Base-by-base conservation (phyloP, 2,329 filamentous ascomycete genomes). In the Aspergillus tamarii region DNA sequence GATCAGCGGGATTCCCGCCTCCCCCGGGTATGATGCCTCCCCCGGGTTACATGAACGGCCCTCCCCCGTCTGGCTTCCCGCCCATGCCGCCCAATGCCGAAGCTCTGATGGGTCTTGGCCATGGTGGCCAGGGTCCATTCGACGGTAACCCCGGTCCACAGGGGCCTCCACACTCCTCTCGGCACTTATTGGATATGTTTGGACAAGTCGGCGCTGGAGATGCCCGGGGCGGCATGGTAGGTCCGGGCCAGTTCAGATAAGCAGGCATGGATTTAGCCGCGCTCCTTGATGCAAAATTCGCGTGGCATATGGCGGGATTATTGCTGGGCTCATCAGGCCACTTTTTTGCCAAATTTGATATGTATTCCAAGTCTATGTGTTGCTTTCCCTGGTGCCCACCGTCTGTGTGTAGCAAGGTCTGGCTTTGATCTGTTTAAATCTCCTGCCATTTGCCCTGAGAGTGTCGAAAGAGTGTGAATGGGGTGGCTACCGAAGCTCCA, bases 21-120 rank as follows among this genome's bases (percentile, higher is more conserved):
- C 80, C 80, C 14, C 80, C 79, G 7, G 79, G 79, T 55, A 81
- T 81, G 77, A 78, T 79, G 70, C 80, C 80, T 32, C 80, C 80
- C 28, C 80, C 79, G 4, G 80, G 80, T 28, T 82, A 81, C 64
- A 77, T 82, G 73, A 79, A 78, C 54, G 77, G 73, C 2, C 78
- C 77, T 46, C 77, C 75, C 5, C 79, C 78, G 7, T 73, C 74
- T 50, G 77, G 71, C 4, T 79, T 79, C 57, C 77, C 77, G 59
- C 78, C 77, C 26, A 77, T 81, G 77, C 74, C 74, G 11, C 75
- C 73, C 64, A 77, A 73, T 53, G 73, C 73, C 12, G 78, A 81
- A 58, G 73, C 72, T 19, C 69, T 80, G 70, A 76, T 80, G 72
- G 74, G 75, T 36, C 66, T 77, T 59, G 72, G 71, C 16, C 76